phyloP scores from a whole-genome alignment of 2,329 filamentous ascomycete genomes.

The Sporothrix globosa region DNA sequence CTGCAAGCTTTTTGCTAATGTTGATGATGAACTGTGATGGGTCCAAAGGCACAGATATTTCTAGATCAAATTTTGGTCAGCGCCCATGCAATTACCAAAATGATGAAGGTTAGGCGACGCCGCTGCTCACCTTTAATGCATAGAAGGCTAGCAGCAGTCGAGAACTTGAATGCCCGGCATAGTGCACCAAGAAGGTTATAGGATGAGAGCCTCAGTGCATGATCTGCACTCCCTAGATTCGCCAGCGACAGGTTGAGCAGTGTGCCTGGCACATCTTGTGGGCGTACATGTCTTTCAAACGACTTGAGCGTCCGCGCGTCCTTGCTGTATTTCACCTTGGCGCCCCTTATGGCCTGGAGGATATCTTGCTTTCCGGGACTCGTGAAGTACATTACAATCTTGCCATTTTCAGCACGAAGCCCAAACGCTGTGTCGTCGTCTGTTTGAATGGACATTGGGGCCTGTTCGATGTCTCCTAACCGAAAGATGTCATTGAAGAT shows the following conservation, averaged over 20 bases:
- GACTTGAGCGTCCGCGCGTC: constrained; percentile 63
- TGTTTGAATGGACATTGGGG: constrained; percentile 64
- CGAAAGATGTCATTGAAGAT: constrained; percentile 72
- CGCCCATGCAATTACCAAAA: background rate
- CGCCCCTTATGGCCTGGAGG: constrained; percentile 63
- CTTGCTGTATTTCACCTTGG: constrained; percentile 67
- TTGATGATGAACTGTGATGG: constrained; percentile 66
- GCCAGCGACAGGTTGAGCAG: constrained; percentile 68
- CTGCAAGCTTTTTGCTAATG: constrained; percentile 66
- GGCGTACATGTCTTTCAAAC: constrained; percentile 66
- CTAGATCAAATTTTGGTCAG: constrained; percentile 44
- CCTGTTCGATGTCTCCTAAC: constrained; percentile 68
- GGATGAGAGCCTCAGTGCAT: constrained; percentile 62
- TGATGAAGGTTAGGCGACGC: background rate
- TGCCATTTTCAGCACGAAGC: constrained; percentile 68
- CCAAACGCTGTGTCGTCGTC: constrained; percentile 71
- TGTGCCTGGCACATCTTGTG: constrained; percentile 71
- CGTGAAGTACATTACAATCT: constrained; percentile 72
- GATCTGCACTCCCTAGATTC: constrained; percentile 66
- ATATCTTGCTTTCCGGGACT: constrained; percentile 67
- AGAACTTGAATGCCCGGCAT: constrained; percentile 69
- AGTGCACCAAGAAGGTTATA: constrained; percentile 70
- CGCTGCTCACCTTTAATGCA: constrained; percentile 59
- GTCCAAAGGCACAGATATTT: constrained; percentile 65
- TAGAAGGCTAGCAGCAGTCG: constrained; percentile 62